Evolutionary conservation across 345 rosid genomes (phyloP).

Genomic region (Boechera divaricarpa): DNA sequence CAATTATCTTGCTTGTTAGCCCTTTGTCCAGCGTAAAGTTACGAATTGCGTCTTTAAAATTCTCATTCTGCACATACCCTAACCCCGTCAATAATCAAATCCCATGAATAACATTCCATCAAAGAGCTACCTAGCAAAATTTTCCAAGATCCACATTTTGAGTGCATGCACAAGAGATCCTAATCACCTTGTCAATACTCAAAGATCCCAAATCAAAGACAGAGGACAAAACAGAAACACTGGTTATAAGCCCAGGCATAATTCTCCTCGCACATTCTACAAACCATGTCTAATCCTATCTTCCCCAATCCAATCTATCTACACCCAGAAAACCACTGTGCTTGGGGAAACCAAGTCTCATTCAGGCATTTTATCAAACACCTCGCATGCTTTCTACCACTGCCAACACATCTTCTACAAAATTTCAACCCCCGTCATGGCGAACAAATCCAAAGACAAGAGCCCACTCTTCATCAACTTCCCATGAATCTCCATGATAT

Average conservation of each 20-base stretch:
- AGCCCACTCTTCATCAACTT: constrained; percentile 60
- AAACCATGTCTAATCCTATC: constrained; percentile 56
- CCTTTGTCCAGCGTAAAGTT: neutral
- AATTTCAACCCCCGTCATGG: constrained; percentile 62
- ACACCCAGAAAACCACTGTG: constrained; percentile 61
- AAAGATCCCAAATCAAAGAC: no score
- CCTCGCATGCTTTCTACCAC: constrained; percentile 58
- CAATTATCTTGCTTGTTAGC: neutral
- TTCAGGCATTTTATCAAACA: constrained; percentile 48
- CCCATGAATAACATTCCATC: neutral
- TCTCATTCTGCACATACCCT: neutral
- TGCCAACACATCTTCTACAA: constrained; percentile 57
- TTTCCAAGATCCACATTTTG: neutral
- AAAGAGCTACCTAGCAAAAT: neutral
- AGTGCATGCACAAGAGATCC: neutral
- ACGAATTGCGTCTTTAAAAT: neutral
- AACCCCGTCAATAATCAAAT: neutral
- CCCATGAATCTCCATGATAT: constrained; percentile 21
- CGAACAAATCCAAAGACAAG: constrained; percentile 54
- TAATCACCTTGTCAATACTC: neutral
- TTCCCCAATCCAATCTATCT: constrained; percentile 52
- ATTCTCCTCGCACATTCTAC: constrained; percentile 28
- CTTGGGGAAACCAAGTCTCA: constrained; percentile 72
- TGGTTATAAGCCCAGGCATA: constrained; percentile 60
- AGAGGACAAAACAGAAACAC: constrained; percentile 45